Percentiles rank a stretch among this genome's conserved stretches.
Evolutionary conservation across 1,284 basidiomycete species (phyloP).

Genomic region (Prillingera fragicola): DNA sequence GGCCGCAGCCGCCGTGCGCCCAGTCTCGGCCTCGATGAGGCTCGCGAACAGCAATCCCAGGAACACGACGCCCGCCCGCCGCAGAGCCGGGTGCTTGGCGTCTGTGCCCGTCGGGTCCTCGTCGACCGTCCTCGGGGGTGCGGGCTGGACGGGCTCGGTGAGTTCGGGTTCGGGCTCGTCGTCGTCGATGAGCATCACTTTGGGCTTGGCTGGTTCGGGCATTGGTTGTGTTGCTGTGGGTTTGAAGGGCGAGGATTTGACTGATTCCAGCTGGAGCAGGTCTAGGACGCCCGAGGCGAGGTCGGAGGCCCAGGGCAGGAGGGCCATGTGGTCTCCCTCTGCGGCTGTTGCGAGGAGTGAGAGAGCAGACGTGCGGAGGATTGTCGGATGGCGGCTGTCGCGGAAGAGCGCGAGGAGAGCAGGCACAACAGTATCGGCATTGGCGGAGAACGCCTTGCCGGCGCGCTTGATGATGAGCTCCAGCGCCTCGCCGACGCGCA

Average conservation of each 20-base stretch:
- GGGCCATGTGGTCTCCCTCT: slow-evolving; percentile 58
- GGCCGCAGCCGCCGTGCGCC: no score
- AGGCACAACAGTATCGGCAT: slow-evolving; percentile 66
- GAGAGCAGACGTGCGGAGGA: slow-evolving; percentile 72
- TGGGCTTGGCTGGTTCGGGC: slow-evolving; percentile 1
- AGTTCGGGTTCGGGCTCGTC: slow-evolving; percentile 13
- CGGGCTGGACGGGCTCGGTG: slow-evolving; percentile 4
- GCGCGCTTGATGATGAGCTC: slow-evolving; percentile 69
- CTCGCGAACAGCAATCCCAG: slow-evolving; percentile 61
- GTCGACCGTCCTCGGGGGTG: slow-evolving; percentile 51
- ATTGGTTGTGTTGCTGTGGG: slow-evolving; percentile 4
- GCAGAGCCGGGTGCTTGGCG: slow-evolving; percentile 67
- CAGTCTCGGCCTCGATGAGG: slow-evolving; percentile 15
- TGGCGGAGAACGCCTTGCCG: slow-evolving; percentile 62
- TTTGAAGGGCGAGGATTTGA: slow-evolving; percentile 33
- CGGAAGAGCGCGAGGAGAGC: slow-evolving; percentile 61
- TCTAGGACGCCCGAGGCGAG: slow-evolving; percentile 66
- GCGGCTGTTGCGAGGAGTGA: slow-evolving; percentile 71
- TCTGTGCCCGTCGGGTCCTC: slow-evolving; percentile 54
- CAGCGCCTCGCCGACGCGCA: slow-evolving; percentile 85
- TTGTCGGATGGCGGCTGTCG: slow-evolving; percentile 58
- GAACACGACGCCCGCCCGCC: slow-evolving; percentile 75
- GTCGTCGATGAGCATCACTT: slow-evolving; percentile 17
- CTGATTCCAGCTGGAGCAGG: slow-evolving; percentile 68
- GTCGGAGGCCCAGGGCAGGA: slow-evolving; percentile 61